Base-by-base conservation (phyloP, 805 yeast genomes). In the Metschnikowia amazonensis region DNA sequence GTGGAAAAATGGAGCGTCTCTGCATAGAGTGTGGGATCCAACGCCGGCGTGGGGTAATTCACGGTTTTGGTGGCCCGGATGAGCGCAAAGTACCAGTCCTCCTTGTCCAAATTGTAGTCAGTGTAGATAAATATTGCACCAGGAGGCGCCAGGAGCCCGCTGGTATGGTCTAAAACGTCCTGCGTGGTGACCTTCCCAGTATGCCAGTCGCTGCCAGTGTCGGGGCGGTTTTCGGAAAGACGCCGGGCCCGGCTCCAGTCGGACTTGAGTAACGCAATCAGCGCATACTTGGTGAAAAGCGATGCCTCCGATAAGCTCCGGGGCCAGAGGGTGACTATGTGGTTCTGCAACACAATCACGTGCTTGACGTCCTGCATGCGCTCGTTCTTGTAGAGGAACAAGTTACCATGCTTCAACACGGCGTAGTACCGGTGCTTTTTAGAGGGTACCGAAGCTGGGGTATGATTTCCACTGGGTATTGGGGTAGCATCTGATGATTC, bases 81-180 rank as follows among this genome's bases (percentile, higher is more conserved):
- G 44, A 94, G 69, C 0, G 87, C 82, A 64, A 89, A 89, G 61
- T 92, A 94, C 86, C 97, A 83, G 61, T 92, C 96, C 63, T 94
- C 99, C 58, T 92, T 92, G 38, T 84, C 89, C 45, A 76, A 76
- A 53, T 89, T 88, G 40, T 81, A 75, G 54, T 89, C 95, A 36
- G 84, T 77, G 62, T 89, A 87, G 3, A 92, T 64, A 62, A 77
- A 92, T 56, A 70, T 67, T 3, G 75, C 63, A 3, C 73, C 74
- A 28, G 63, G 63, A 3, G 75, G 75, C 1, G 69, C 69, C 2
- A 51, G 42, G 17, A 65, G 50, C 6, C 52, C 43, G 24, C 53
- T 54, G 5, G 43, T 45, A 1, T 59, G 56, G 39, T 56, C 50
- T 29, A 65, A 46, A 20, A 66, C 56, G 47, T 65, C 68, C 20